Evolutionary conservation across 2,329 filamentous ascomycete genomes (phyloP), one percentile per base, ranked within the genome.

Genomic region (Aspergillus udagawae): DNA sequence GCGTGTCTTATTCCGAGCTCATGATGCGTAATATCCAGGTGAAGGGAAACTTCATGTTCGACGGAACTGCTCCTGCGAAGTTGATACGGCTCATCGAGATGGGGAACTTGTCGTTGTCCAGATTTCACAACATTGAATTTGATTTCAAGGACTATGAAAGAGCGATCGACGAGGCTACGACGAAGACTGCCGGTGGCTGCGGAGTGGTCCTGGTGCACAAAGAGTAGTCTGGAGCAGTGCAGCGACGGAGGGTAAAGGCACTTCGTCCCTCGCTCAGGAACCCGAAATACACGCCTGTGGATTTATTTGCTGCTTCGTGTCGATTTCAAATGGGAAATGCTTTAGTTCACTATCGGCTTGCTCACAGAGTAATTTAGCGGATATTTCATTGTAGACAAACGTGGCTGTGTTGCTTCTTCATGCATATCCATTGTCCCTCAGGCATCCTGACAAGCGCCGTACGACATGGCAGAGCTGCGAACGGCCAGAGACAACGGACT

Each of bases 281-380:
- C 1, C 32, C 14, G 2, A 35, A 4, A 35, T 17, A 35, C 7
- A 35, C 1, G 5, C 32, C 3, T 35, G 32, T 17, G 14, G 12
- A 17, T 14, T 35, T 5, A 1, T 35, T 17, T 6, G 17, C 14
- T 35, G 32, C 32, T 35, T 35, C 32, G 7, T 35, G 4, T 17
- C 2, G n/a, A 1, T 6, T 35, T 5, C 6, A 17, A 1, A 35
- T 35, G 4, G 4, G 5, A 5, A 5, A 35, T 0, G 0, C 14
- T 17, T 14, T 1, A 14, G 17, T 35, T 35, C 4, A 35, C 4
- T 32, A 14, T 14, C 1, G 2, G 32, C 7, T 35, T 4, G 4
- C 5, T 2, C 32, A 17, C 12, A 14, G 0, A 35, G 17, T 14
- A 17, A 17, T 3, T 5, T 2, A 17, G 14, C 14, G 7, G 14